Conservation (phyloP, 2,329 filamentous ascomycete genomes). For the Fusarium sororula region DNA sequence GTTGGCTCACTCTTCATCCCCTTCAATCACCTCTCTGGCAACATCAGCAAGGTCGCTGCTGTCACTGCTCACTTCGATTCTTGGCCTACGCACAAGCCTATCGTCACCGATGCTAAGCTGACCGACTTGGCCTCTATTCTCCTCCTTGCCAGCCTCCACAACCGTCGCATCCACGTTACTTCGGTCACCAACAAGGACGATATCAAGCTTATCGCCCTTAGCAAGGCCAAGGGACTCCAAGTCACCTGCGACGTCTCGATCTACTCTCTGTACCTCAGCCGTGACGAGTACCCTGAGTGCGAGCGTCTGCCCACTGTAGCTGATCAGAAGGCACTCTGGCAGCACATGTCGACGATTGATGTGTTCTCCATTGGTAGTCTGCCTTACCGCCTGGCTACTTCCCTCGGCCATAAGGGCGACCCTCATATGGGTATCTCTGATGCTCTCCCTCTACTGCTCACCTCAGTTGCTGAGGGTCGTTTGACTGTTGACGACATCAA, state of each 20-base stretch:
- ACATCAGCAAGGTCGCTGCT: slow-evolving; percentile 84
- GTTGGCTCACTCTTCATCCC: slow-evolving; percentile 85
- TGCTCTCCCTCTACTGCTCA: slow-evolving; percentile 77
- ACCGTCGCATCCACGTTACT: slow-evolving; percentile 80
- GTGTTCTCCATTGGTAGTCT: slow-evolving; percentile 82
- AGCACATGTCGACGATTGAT: slow-evolving; percentile 76
- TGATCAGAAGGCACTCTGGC: slow-evolving; percentile 80
- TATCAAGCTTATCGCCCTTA: slow-evolving; percentile 78
- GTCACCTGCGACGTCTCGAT: slow-evolving; percentile 86
- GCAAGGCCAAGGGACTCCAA: slow-evolving; percentile 82
- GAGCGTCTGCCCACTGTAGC: slow-evolving; percentile 70
- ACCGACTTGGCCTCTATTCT: slow-evolving; percentile 84
- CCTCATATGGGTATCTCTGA: slow-evolving; percentile 76
- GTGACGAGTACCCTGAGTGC: slow-evolving; percentile 74
- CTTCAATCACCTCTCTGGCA: slow-evolving; percentile 82
- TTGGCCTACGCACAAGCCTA: slow-evolving; percentile 81
- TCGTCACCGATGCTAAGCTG: slow-evolving; percentile 82
- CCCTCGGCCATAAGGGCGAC: slow-evolving; percentile 61
- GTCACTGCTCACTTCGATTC: slow-evolving; percentile 81
- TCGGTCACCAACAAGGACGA: slow-evolving; percentile 83
- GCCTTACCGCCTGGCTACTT: slow-evolving; percentile 76
- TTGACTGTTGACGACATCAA: slow-evolving; percentile 79
- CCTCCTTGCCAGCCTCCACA: slow-evolving; percentile 80
- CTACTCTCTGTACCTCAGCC: slow-evolving; percentile 79
- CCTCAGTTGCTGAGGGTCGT: slow-evolving; percentile 77